Conservation (phyloP, 257 asterid genomes). For the Nyctanthes arbortristis region DNA sequence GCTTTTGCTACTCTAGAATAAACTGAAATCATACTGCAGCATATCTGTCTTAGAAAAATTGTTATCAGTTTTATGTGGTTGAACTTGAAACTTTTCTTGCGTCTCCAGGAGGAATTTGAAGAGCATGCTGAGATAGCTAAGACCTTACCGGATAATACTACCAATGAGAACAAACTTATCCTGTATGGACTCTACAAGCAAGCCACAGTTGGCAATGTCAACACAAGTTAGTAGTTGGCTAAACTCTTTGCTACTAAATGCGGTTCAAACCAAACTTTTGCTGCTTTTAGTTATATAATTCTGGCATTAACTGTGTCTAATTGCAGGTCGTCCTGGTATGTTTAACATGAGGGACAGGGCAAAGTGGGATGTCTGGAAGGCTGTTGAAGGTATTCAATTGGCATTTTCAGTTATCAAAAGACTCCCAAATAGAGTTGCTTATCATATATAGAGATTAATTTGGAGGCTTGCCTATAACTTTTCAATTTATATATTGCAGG, state of each 20-base stretch:
- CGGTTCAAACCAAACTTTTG: background rate
- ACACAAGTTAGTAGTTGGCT: slow-evolving; percentile 59
- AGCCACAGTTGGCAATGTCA: slow-evolving; percentile 71
- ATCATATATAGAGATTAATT: slow-evolving; percentile 1
- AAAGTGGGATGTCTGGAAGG: slow-evolving; percentile 99
- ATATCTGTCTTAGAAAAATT: background rate
- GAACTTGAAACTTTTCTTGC: background rate
- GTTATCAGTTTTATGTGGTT: background rate
- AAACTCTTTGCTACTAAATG: background rate
- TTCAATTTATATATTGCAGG: slow-evolving; percentile 44
- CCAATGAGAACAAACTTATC: slow-evolving; percentile 70
- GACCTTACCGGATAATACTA: slow-evolving; percentile 71
- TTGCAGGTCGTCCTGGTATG: slow-evolving; percentile 89
- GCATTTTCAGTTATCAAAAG: background rate
- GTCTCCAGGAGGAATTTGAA: slow-evolving; percentile 86
- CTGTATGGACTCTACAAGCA: slow-evolving; percentile 90
- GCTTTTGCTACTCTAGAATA: background rate
- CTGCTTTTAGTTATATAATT: background rate
- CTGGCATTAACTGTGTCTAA: background rate
- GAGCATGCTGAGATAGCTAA: slow-evolving; percentile 83
- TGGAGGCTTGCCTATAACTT: background rate
- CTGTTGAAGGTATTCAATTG: slow-evolving; percentile 67
- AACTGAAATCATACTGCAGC: background rate
- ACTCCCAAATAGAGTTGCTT: background rate
- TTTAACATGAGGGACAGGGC: slow-evolving; percentile 80